Conservation (phyloP, 2,329 filamentous ascomycete species). For the Neofusicoccum cordaticola region DNA sequence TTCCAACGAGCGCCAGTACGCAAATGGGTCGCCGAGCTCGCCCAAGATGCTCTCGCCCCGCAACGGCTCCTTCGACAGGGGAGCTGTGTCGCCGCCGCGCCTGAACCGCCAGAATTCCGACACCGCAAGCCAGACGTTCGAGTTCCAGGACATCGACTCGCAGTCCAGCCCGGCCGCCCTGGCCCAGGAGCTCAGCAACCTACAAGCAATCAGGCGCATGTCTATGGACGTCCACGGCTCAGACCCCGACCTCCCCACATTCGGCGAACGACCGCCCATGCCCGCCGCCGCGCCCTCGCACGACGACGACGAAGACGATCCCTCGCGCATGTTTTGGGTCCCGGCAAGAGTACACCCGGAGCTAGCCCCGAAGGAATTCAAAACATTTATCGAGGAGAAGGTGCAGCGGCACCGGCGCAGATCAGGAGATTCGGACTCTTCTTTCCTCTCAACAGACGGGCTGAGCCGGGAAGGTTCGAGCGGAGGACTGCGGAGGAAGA, state of each 20-base stretch:
- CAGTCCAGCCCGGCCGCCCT: slow-evolving; percentile 87
- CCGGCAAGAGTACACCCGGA: slow-evolving; percentile 92
- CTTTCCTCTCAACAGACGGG: slow-evolving; percentile 56
- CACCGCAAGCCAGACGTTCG: slow-evolving; percentile 59
- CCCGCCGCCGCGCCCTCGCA: slow-evolving; percentile 68
- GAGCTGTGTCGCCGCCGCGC: slow-evolving; percentile 37
- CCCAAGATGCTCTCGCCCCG: slow-evolving; percentile 18
- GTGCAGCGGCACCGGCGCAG: slow-evolving; percentile 85
- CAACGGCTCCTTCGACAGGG: slow-evolving; percentile 22
- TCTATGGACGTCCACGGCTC: slow-evolving; percentile 82
- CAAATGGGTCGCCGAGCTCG: slow-evolving; percentile 19
- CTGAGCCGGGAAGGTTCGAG: slow-evolving; percentile 54
- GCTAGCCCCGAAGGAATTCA: slow-evolving; percentile 92
- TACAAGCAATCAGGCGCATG: slow-evolving; percentile 86
- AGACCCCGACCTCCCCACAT: slow-evolving; percentile 74
- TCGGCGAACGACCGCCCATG: slow-evolving; percentile 54
- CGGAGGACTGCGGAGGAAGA: slow-evolving; percentile 74
- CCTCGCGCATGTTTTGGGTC: slow-evolving; percentile 90
- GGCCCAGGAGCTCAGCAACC: slow-evolving; percentile 85
- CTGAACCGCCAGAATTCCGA: slow-evolving; percentile 38
- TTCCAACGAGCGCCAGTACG: slow-evolving; percentile 5
- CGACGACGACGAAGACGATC: slow-evolving; percentile 75
- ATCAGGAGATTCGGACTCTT: slow-evolving; percentile 65
- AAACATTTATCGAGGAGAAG: slow-evolving; percentile 89
- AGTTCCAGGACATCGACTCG: slow-evolving; percentile 81